Evolutionary conservation across 371 early-diverging fungal genomes (phyloP).

Genomic region (Batrachochytrium dendrobatidis): DNA sequence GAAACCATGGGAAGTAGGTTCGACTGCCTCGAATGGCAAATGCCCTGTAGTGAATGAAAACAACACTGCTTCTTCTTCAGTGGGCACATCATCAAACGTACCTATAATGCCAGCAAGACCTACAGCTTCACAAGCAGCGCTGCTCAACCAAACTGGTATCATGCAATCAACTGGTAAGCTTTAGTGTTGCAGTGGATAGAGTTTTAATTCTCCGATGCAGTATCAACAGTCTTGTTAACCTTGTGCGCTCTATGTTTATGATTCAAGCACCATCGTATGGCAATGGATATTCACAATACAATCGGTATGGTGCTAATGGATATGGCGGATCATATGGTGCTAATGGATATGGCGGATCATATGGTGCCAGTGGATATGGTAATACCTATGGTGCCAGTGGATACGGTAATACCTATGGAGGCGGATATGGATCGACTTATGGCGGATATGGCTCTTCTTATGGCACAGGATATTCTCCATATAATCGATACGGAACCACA

Average conservation of each 20-base stretch:
- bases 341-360: conserved; percentile 15
- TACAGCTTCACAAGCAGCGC: not conserved
- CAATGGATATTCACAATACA: conserved; percentile 12
- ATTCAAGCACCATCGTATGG: no score
- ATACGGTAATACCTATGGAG: conserved; percentile 28
- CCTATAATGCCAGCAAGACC: conserved; percentile 23
- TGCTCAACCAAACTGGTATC: not conserved
- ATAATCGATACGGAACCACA: conserved; percentile 14
- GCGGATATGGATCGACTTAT: conserved; percentile 21
- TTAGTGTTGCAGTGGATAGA: not conserved
- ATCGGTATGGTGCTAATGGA: conserved; percentile 17
- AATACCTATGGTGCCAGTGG: conserved; percentile 17
- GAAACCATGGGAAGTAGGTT: conserved; percentile 94
- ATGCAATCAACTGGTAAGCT: not conserved
- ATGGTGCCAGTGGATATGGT: conserved; percentile 15
- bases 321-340: no score
- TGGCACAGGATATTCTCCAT: conserved; percentile 25
- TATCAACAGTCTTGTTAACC: not conserved
- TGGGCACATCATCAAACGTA: conserved; percentile 21
- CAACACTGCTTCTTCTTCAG: conserved; percentile 7
- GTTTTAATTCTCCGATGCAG: not conserved
- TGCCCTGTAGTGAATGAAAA: not conserved
- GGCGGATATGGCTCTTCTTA: conserved; percentile 17
- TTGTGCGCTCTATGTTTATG: no score
- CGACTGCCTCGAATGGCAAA: conserved; percentile 6